Evolutionary conservation across 306 rosid species (phyloP).

Genomic region (Canavalia gladiata): DNA sequence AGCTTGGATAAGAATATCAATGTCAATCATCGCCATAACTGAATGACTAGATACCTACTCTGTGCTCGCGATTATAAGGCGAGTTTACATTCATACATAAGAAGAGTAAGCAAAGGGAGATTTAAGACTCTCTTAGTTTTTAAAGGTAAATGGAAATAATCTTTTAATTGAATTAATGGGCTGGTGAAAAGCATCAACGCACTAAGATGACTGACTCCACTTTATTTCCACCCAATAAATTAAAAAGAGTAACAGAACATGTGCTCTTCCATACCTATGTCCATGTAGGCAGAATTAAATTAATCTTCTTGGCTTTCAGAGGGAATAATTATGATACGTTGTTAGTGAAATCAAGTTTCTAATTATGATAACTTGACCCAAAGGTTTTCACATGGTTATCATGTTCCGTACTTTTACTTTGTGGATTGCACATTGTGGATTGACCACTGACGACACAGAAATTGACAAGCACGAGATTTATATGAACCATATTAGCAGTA

Average conservation of each 20-base stretch:
- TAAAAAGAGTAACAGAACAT: constrained; percentile 1
- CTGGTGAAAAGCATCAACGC: constrained; percentile 44
- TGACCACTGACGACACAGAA: neutral
- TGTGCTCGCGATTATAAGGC: constrained; percentile 7
- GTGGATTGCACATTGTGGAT: neutral
- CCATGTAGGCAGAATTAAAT: constrained; percentile 10
- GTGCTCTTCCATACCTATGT: constrained; percentile 30
- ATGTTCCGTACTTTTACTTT: constrained; percentile 35
- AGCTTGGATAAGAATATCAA: neutral
- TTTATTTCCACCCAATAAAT: constrained; percentile 32
- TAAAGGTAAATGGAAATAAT: constrained; percentile 10
- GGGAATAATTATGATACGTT: constrained; percentile 48
- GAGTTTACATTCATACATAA: neutral
- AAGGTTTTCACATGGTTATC: constrained; percentile 22
- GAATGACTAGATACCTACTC: constrained; percentile 26
- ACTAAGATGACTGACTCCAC: constrained; percentile 36
- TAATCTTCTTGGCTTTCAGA: constrained; percentile 32
- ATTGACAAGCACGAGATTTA: neutral
- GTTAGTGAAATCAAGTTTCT: constrained; percentile 26
- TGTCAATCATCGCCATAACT: neutral
- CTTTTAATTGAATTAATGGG: constrained; percentile 45
- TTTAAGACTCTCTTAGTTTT: no score
- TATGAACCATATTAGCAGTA: neutral
- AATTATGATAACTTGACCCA: constrained; percentile 46
- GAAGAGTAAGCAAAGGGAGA: neutral